Conservation (phyloP, 176 grass and related monocot genomes). For the Cymbopogon citratus region DNA sequence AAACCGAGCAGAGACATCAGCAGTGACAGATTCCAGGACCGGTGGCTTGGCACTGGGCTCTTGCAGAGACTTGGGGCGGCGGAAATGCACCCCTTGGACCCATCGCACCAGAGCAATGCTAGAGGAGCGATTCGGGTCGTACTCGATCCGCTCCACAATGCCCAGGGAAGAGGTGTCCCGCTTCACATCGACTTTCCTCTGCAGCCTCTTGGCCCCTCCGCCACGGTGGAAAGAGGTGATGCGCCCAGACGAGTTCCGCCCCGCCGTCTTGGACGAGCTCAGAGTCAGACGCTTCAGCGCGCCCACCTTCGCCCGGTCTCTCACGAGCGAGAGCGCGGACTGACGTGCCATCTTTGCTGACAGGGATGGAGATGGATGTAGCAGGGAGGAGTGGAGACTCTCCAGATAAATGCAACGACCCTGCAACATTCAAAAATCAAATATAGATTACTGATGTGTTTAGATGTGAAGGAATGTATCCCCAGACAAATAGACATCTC, state of each 20-base stretch:
- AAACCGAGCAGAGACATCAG: neutral
- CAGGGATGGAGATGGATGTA: neutral
- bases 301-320: neutral
- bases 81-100: slow-evolving; percentile 6
- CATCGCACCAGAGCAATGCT: neutral
- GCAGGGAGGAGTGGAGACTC: neutral
- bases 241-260: neutral
- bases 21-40: neutral
- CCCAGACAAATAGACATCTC: neutral
- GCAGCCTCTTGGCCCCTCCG: neutral
- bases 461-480: neutral
- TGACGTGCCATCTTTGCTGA: neutral
- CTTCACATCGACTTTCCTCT: slow-evolving; percentile 4
- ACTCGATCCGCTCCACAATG: slow-evolving; percentile 1
- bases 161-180: neutral
- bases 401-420: neutral
- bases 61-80: neutral
- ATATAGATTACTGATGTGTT: neutral
- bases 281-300: neutral
- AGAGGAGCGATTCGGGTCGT: neutral
- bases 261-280: neutral
- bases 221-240: slow-evolving; percentile 8
- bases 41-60: neutral
- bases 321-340: neutral
- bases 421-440: neutral